Base-by-base conservation (phyloP, 768 basidiomycete species). In the Mycena polygramma region DNA sequence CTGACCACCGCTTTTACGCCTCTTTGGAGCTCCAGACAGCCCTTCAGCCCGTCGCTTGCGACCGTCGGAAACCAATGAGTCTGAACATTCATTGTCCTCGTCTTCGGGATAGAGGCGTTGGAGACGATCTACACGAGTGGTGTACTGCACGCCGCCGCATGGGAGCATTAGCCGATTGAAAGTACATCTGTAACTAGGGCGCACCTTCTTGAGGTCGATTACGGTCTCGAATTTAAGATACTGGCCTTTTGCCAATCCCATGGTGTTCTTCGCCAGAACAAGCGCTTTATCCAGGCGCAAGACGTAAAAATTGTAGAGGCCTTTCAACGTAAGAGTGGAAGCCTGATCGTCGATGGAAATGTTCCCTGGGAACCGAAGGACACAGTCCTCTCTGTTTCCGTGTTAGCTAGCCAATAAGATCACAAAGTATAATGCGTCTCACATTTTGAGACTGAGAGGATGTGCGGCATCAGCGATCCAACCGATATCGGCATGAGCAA, bases 381-480 rank as follows among this genome's bases (percentile, higher is more conserved):
- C 13, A 15, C 58, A 59, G 41, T 59, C 58, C 43, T 59, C 45
- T 4, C 58, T 59, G 13, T 7, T 13, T 24, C n/a, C 14, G 35
- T 13, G 6, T 54, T 2, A 57, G 15, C 9, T 1, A 41, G 13
- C 24, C 24, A 24, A 24, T 3, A 24, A 9, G 5, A 57, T 19
- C 20, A 41, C 6, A 24, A 24, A 7, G 2, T 15, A 13, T 14
- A 22, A 43, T 43, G 41, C 0, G 22, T n/a, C 43, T 59, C 22
- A 59, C 58, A 20, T 17, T 35, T 35, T 59, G 37, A 59, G 58
- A 17, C 58, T 59, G 45, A 59, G 13, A 1, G 58, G 58, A 46
- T 59, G 39, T 5, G 39, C 24, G 5, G 6, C 8, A n/a, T 59
- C 26, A 14, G 22, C 9, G 43, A 26, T 46, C 58, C 58, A 59